Evolutionary conservation across 2,329 filamentous ascomycete genomes (phyloP).

Genomic region (Phialophora tarda): DNA sequence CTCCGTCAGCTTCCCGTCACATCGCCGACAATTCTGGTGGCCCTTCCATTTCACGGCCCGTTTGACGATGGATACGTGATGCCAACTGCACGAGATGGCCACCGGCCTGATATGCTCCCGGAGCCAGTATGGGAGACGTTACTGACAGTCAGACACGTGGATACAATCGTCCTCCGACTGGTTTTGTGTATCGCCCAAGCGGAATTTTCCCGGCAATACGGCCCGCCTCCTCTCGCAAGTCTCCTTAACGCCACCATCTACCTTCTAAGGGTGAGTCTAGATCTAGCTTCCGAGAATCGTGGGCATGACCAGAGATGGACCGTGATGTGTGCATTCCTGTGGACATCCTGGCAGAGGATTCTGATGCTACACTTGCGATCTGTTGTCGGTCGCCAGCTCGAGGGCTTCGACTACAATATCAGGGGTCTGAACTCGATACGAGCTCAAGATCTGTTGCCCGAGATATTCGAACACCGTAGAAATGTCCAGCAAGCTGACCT

Average conservation of each 20-base stretch:
- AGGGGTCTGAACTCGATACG: constrained; percentile 9
- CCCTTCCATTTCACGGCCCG: not conserved
- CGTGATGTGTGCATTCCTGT: not conserved
- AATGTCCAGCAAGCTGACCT: constrained; percentile 10
- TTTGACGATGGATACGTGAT: not conserved
- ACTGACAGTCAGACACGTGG: not conserved
- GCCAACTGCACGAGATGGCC: not conserved
- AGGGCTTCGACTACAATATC: constrained; percentile 65
- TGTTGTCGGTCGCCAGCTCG: constrained; percentile 77
- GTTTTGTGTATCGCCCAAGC: not conserved
- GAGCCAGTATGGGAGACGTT: not conserved
- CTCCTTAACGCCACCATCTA: constrained; percentile 3
- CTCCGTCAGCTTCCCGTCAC: not conserved
- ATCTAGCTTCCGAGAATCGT: not conserved
- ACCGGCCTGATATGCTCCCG: not conserved
- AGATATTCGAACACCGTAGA: constrained; percentile 21
- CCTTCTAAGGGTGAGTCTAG: not conserved
- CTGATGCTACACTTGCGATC: not conserved
- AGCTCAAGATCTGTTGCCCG: constrained; percentile 12
- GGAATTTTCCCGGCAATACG: not conserved
- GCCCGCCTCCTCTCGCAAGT: not conserved
- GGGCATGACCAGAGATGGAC: not conserved
- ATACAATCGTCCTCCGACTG: constrained; percentile 1
- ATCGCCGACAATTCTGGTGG: not conserved
- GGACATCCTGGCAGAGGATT: constrained; percentile 1